Evolutionary conservation across 805 yeast genomes (phyloP).

Genomic region (Pichia californica): DNA sequence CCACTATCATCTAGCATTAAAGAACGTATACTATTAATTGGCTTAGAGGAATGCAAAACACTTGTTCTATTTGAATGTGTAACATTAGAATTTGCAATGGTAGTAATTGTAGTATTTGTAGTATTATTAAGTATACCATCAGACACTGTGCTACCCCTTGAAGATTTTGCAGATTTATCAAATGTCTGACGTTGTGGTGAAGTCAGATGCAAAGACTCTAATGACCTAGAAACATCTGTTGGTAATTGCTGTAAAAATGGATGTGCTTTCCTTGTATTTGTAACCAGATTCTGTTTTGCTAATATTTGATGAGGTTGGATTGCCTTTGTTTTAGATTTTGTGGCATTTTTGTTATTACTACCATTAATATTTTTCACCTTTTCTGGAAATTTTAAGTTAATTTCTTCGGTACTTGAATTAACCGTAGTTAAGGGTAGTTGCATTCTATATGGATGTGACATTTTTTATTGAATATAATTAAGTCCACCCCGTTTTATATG

Average conservation of each 20-base stretch:
- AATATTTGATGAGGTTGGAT: constrained; percentile 7
- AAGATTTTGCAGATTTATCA: not conserved
- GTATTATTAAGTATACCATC: not conserved
- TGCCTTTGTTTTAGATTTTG: not conserved
- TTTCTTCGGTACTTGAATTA: not conserved
- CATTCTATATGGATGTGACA: constrained; percentile 12
- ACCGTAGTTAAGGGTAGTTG: constrained; percentile 1
- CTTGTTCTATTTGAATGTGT: not conserved
- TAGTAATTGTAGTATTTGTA: no score
- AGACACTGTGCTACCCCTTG: not conserved
- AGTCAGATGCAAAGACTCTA: constrained; percentile 7
- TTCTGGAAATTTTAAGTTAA: not conserved
- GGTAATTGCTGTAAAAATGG: constrained; percentile 14
- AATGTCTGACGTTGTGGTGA: constrained; percentile 2
- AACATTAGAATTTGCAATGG: no score
- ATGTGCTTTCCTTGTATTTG: constrained; percentile 6
- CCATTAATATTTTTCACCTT: not conserved
- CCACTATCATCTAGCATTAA: not conserved
- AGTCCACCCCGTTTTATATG: no score
- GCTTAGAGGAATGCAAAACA: not conserved
- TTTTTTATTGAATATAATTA: not conserved
- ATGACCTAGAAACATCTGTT: constrained; percentile 6
- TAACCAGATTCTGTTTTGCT: constrained; percentile 1
- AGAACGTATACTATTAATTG: not conserved
- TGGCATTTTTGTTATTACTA: not conserved